Conservation (phyloP, 2,329 filamentous ascomycete species). For the Fusarium papillatum region DNA sequence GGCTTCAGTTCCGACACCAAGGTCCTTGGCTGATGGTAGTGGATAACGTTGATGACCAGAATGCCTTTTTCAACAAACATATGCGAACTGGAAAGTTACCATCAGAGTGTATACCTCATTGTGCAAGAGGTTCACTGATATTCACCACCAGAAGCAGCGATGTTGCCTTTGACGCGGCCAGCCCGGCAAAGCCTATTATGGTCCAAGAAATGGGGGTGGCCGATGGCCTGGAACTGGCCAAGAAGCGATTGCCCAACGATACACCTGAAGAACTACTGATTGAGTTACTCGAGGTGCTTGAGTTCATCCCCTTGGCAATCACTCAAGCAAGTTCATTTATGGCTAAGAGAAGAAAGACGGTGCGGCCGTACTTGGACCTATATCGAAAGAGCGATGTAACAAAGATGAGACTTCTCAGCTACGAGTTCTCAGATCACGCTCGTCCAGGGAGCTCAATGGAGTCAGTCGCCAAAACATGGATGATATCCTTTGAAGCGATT, state of each 20-base stretch:
- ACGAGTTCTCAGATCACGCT: neutral
- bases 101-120: neutral
- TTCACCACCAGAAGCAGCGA: neutral
- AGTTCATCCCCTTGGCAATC: conserved; percentile 3
- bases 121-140: neutral
- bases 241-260: neutral
- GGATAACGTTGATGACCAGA: neutral
- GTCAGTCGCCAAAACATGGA: neutral
- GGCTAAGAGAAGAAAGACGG: neutral
- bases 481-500: neutral
- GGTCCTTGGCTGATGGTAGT: neutral
- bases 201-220: neutral
- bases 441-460: conserved; percentile 3
- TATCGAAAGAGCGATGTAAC: neutral
- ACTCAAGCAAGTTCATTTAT: neutral
- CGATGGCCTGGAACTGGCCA: neutral
- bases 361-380: neutral
- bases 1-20: neutral
- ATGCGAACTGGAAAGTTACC: neutral
- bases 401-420: neutral
- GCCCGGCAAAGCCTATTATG: neutral
- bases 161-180: neutral
- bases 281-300: neutral
- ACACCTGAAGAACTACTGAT: neutral
- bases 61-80: neutral